These are phyloP conservation scores for Clavispora carvajalis DNA, from an alignment of 805 yeast species.

Conservation along the genomic window DNA sequence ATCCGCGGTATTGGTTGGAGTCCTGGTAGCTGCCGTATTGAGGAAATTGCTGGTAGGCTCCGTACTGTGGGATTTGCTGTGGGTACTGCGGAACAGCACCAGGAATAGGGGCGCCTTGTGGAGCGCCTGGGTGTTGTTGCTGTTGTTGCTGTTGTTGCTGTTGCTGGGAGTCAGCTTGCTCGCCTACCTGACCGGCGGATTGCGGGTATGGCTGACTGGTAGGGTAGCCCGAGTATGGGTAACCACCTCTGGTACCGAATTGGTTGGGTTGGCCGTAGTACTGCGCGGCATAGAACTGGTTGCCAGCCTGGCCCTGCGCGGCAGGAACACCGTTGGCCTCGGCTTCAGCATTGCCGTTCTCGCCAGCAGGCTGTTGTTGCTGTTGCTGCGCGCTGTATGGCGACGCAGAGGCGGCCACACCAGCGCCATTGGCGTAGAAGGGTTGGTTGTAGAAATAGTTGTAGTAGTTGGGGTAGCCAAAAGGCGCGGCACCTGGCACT, in stretches of 20 bases:
- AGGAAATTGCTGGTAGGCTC: conserved; percentile 44
- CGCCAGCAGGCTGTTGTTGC: conserved; percentile 10
- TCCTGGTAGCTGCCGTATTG: conserved; percentile 44
- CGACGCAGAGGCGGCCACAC: conserved; percentile 18
- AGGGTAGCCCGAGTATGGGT: conserved; percentile 18
- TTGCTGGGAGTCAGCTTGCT: conserved; percentile 9
- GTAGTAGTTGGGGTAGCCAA: conserved; percentile 39
- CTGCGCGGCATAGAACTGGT: conserved; percentile 16
- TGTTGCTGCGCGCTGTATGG: conserved; percentile 19
- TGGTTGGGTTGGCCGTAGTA: conserved; percentile 18
- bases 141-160: conserved; percentile 23
- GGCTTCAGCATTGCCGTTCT: conserved; percentile 8
- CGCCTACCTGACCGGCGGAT: conserved; percentile 10
- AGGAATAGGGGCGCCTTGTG: conserved; percentile 6
- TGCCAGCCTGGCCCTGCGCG: conserved; percentile 12
- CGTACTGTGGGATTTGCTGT: conserved; percentile 40
- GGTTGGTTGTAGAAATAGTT: conserved; percentile 38
- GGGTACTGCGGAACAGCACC: conserved; percentile 20
- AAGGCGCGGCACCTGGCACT: conserved; percentile 33
- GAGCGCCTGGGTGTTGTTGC: conserved; percentile 13
- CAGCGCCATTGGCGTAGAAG: conserved; percentile 32
- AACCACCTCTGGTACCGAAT: conserved; percentile 18
- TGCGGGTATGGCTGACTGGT: conserved; percentile 16
- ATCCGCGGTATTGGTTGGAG: conserved; percentile 38
- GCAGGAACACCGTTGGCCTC: conserved; percentile 9